phyloP scores from a whole-genome alignment of 2,329 filamentous ascomycete genomes.

The Venturia effusa region DNA sequence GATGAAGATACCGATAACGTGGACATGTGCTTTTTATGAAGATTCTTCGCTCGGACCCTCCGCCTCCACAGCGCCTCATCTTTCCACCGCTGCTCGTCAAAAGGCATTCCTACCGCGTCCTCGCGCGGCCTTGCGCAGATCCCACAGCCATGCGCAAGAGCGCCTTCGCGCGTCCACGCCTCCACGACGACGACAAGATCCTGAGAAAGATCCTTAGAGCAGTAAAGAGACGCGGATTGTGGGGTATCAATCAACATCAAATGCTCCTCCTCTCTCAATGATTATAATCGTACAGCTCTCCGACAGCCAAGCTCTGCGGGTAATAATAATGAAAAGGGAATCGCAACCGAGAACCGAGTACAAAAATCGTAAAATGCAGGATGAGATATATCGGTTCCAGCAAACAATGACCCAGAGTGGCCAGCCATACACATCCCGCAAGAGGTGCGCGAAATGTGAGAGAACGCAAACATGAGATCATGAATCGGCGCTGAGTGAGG shows the following conservation, averaged over 20 bases:
- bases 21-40: constrained; percentile 2
- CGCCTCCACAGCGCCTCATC: neutral
- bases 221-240: neutral
- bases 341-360: neutral
- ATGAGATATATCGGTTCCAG: neutral
- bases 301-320: constrained; percentile 2
- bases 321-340: neutral
- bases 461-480: neutral
- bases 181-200: neutral
- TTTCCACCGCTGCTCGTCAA: neutral
- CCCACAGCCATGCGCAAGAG: neutral
- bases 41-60: neutral
- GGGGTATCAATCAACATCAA: constrained; percentile 5
- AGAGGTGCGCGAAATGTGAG: neutral
- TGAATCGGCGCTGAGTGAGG: neutral
- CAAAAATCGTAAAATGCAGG: neutral
- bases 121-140: neutral
- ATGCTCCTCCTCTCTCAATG: constrained; percentile 5
- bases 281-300: neutral
- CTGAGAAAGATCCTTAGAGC: constrained; percentile 5
- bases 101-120: neutral
- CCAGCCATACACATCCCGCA: neutral
- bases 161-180: neutral
- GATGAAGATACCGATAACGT: neutral
- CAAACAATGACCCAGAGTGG: neutral